phyloP scores from a whole-genome alignment of 2,329 filamentous ascomycete species.

The Cucurbitaria berberidis region DNA sequence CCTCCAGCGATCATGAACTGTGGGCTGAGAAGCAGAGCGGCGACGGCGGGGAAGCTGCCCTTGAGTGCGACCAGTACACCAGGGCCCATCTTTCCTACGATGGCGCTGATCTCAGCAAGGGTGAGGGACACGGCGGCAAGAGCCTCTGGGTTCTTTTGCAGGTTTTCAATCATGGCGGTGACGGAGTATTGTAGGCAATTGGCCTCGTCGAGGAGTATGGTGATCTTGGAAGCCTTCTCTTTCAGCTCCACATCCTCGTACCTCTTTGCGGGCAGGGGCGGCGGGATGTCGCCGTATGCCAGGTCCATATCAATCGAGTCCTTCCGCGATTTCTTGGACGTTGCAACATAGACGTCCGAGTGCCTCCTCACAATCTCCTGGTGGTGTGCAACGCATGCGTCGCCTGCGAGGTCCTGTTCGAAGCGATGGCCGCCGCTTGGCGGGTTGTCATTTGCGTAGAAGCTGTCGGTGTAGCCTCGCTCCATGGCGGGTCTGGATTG shows the following conservation, averaged over 20 bases:
- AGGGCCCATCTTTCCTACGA: conserved; percentile 84
- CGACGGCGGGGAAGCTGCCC: conserved; percentile 80
- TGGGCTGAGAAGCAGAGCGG: conserved; percentile 83
- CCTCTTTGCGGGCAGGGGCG: conserved; percentile 63
- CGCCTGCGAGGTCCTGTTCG: conserved; percentile 41
- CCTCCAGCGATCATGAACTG: conserved; percentile 94
- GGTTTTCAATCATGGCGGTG: conserved; percentile 77
- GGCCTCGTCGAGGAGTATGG: conserved; percentile 80
- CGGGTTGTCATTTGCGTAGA: conserved; percentile 49
- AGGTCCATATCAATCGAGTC: conserved; percentile 82
- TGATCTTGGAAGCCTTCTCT: conserved; percentile 74
- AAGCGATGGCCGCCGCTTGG: conserved; percentile 34
- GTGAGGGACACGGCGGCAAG: conserved; percentile 93
- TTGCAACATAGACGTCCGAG: conserved; percentile 46
- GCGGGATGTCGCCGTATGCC: conserved; percentile 83
- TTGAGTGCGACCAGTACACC: conserved; percentile 78
- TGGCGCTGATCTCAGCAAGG: conserved; percentile 84
- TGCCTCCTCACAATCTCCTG: conserved; percentile 53
- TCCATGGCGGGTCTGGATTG: conserved; percentile 47
- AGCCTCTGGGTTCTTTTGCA: conserved; percentile 84
- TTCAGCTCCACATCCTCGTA: conserved; percentile 65
- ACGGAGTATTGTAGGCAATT: conserved; percentile 88
- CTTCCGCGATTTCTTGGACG: conserved; percentile 12
- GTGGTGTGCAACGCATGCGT: conserved; percentile 37
- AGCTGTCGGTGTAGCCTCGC: conserved; percentile 55